These are phyloP conservation scores for Teunomyces atbi DNA, from an alignment of 805 yeast species.

Conservation along the genomic window DNA sequence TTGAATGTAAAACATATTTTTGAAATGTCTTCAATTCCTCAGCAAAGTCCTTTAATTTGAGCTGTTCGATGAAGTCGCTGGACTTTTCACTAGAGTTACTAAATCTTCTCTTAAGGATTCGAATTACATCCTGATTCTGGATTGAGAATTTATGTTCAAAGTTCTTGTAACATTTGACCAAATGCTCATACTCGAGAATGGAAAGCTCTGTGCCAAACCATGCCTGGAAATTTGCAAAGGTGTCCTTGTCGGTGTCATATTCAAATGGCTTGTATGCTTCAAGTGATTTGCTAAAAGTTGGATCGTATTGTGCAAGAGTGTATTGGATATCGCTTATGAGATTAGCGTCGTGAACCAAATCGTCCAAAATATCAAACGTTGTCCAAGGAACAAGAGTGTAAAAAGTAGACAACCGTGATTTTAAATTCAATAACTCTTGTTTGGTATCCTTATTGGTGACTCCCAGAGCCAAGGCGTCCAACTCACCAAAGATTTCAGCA, in stretches of 20 bases:
- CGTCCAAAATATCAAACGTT: background rate
- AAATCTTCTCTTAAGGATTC: background rate
- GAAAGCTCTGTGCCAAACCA: background rate
- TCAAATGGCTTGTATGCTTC: background rate
- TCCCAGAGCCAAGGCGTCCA: slow-evolving; percentile 6
- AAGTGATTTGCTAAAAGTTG: background rate
- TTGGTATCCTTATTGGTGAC: background rate
- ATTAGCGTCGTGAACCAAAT: background rate
- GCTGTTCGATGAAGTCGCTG: slow-evolving; percentile 9
- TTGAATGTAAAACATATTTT: slow-evolving; percentile 2
- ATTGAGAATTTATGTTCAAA: slow-evolving; percentile 2
- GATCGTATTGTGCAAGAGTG: background rate
- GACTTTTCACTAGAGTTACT: background rate
- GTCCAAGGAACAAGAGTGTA: slow-evolving; percentile 3
- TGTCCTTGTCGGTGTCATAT: background rate
- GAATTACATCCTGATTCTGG: background rate
- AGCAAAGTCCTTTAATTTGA: slow-evolving; percentile 14
- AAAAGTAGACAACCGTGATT: background rate
- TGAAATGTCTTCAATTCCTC: slow-evolving; percentile 18
- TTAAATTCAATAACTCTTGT: background rate
- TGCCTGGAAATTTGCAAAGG: background rate
- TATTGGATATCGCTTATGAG: background rate
- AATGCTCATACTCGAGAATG: background rate
- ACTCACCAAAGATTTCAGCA: slow-evolving; percentile 13
- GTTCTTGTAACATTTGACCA: slow-evolving; percentile 1